These are phyloP conservation scores for Wickerhamiella domercqiae DNA, from an alignment of 805 yeast species.

Conservation along the genomic window DNA sequence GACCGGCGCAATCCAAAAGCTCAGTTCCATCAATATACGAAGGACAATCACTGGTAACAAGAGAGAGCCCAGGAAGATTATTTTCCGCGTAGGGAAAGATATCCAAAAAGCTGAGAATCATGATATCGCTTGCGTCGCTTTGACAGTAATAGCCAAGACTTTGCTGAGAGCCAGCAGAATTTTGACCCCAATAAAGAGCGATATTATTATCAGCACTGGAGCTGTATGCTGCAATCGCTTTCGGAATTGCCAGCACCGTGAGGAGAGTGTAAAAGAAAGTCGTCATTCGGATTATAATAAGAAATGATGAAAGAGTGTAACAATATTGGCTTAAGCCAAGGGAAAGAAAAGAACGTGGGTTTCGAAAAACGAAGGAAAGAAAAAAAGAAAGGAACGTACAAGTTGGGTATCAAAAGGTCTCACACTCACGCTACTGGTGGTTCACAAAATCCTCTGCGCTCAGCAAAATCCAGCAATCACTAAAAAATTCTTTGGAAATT, in stretches of 20 bases:
- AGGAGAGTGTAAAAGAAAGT: neutral
- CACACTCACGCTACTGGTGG: no score
- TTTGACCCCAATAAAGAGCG: slow-evolving; percentile 81
- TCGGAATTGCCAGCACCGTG: neutral
- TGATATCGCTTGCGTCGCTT: slow-evolving; percentile 47
- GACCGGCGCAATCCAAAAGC: slow-evolving; percentile 30
- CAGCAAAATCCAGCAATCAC: no score
- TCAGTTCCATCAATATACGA: slow-evolving; percentile 23
- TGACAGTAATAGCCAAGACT: slow-evolving; percentile 44
- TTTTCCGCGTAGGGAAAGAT: slow-evolving; percentile 32
- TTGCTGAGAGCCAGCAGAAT: slow-evolving; percentile 36
- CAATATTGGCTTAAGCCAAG: neutral
- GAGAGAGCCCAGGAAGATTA: slow-evolving; percentile 31
- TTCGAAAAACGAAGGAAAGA: neutral
- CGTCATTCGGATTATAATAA: neutral
- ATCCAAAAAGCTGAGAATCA: slow-evolving; percentile 51
- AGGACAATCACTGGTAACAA: slow-evolving; percentile 37
- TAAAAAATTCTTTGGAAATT: no score
- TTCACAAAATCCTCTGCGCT: no score
- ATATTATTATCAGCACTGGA: slow-evolving; percentile 35
- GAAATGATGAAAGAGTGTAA: neutral
- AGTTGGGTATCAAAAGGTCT: no score
- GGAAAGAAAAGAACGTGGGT: slow-evolving; percentile 2
- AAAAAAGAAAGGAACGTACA: no score
- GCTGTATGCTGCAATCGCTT: slow-evolving; percentile 6